Evolutionary conservation across 306 rosid species (phyloP), one percentile per base, ranked within the genome.

Genomic region (Rosa multiflora): DNA sequence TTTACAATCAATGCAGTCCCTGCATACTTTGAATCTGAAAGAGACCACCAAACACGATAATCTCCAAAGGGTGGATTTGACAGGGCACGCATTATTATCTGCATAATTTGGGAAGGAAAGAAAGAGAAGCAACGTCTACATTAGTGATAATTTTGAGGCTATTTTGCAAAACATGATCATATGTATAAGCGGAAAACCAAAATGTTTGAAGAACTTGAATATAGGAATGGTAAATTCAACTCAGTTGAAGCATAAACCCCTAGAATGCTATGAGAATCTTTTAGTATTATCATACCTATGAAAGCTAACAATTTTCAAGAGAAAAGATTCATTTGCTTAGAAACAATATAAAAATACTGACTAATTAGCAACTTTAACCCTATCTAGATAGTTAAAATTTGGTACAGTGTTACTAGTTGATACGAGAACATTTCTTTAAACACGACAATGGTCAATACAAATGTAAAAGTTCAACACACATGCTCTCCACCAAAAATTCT

Each of bases 41-140:
- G 97, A 85, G 98, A 95, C 99, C 99, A 95, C 99, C 99, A 95
- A 72, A 87, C 90, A 68, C 48, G 90, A 82, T 92, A 95, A 83
- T 90, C 82, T 67, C 85, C 89, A 79, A 95, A 91, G 15, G 98
- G 98, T 7, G 89, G 90, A 77, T 85, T 86, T 75, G 97, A 89
- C 80, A 95, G 93, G 10, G 97, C 99, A 68, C 92, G 97, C 96
- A 85, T 86, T 88, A 92, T 75, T 61, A 86, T 83, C 99, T 95
- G 95, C 87, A 86, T 21, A 59, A 52, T 82, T 81, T 80, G 26
- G 79, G 76, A 55, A 52, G 80, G 55, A 80, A 68, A 44, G 51
- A 61, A 5, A 40, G 69, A 58, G 20, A 58, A 42, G 12, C 53
- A 56, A 56, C 53, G 23, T 21, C 47, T 58, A 13, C 23, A 42